Evolutionary conservation across 108 stramenopile genomes (phyloP).

Genomic region (Seminavis robusta): DNA sequence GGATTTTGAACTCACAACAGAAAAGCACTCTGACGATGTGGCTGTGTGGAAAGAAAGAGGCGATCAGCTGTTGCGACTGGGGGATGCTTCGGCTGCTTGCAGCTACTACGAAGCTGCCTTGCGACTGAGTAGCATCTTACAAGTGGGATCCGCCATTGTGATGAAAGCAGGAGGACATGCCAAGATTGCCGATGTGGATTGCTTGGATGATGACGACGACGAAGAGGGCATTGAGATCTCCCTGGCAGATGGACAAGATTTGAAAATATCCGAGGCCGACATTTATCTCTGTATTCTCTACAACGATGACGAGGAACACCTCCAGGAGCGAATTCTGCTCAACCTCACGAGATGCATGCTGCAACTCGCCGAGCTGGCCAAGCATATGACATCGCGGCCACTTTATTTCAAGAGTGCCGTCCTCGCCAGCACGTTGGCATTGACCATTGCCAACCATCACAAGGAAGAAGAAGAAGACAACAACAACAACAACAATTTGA

Average conservation of each 20-base stretch:
- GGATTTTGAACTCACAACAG: too few relatives aligned
- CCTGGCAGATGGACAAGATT: conserved; percentile 18
- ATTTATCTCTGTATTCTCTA: conserved; percentile 28
- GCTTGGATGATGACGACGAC: conserved; percentile 33
- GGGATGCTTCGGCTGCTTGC: conserved; percentile 52
- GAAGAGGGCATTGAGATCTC: too few relatives aligned
- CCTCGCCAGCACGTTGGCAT: too few relatives aligned
- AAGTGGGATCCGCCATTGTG: conserved; percentile 41
- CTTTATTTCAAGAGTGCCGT: too few relatives aligned
- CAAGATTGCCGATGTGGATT: conserved; percentile 63
- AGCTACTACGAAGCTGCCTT: conserved; percentile 62
- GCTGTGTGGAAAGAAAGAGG: conserved; percentile 44
- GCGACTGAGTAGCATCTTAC: conserved; percentile 16
- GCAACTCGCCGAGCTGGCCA: conserved; percentile 40
- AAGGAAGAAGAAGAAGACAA: too few relatives aligned
- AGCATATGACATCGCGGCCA: conserved; percentile 22
- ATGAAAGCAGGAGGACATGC: conserved; percentile 34
- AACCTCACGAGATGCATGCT: conserved; percentile 62
- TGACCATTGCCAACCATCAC: conserved; percentile 12
- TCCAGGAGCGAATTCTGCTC: conserved; percentile 55
- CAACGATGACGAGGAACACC: conserved; percentile 8
- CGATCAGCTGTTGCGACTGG: conserved; percentile 45
- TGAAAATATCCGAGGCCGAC: conserved; percentile 24
- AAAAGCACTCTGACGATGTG: background rate
- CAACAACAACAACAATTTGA: background rate